Base-by-base conservation (phyloP, 192 early-diverging fungal genomes). In the Mortierella hygrophila region DNA sequence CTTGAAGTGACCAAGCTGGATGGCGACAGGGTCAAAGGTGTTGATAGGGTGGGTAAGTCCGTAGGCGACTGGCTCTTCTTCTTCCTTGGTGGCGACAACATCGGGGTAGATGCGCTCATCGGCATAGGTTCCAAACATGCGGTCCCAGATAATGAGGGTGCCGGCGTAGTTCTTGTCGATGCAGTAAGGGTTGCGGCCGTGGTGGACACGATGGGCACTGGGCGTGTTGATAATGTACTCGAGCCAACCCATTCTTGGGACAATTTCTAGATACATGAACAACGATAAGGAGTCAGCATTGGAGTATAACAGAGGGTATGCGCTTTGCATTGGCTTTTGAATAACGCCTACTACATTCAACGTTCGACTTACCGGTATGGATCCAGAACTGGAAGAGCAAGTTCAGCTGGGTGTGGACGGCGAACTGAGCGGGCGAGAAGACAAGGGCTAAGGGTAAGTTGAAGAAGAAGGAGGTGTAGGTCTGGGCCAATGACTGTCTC, bases 211-310 rank as follows among this genome's bases (percentile, higher is more conserved):
- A 88, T 93, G 92, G 37, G 89, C 86, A 68, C 89, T 90, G 6
- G 92, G 92, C n/a, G 92, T 93, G 63, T 93, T 93, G 74, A 93
- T 91, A 40, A 93, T 87, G 54, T 93, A 93, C 63, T 93, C 92
- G 60, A 93, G 80, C 76, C 81, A 88, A 72, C 92, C 92, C 23
- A 93, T 78, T 18, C 88, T 78, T 42, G 89, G 88, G 10, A 93
- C 79, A 44, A 90, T 82, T 76, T 93, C 92, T 70, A 83, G 89
- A 32, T 90, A 84, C 72, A 90, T 55, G 38, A 81, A 71, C 6
- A 1, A 23, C 0, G 38, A 42, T 10, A 29, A 4, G 10, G 60
- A 35, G 60, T 65, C 11, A 65, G 60, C 32, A 32, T 11, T 35
- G 23, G 55, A 18, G 55, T n/a, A n/a, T 2, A 26, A 26, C 4